A percentile compares a stretch with the other conserved stretches of the same genome.
These are phyloP conservation scores for Cyamopsis tetragonoloba DNA, from an alignment of 306 rosid species.

Conservation along the genomic window DNA sequence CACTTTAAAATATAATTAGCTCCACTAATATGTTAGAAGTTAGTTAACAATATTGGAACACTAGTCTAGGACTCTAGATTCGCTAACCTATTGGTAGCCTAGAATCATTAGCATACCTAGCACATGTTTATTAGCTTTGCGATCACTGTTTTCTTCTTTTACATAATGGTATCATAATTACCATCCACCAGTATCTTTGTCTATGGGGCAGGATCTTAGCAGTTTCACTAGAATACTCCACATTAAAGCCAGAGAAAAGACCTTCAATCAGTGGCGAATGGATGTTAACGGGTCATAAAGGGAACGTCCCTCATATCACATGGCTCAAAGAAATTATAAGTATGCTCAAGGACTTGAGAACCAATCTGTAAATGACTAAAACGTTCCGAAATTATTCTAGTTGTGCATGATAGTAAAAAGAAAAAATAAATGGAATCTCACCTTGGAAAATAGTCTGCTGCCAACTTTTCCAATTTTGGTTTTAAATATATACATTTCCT, in stretches of 20 bases:
- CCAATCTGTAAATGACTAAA: not conserved
- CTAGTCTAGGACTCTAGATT: not conserved
- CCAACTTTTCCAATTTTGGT: constrained; percentile 82
- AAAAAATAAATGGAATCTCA: constrained; percentile 22
- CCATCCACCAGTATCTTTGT: not conserved
- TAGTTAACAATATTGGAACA: not conserved
- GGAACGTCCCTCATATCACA: not conserved
- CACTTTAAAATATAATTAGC: not conserved
- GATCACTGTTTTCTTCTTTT: not conserved
- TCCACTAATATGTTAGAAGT: not conserved
- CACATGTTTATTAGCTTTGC: not conserved
- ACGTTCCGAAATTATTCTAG: not conserved
- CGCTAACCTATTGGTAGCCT: not conserved
- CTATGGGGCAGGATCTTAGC: no score
- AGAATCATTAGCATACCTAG: not conserved
- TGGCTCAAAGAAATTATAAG: not conserved
- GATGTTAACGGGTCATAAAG: not conserved
- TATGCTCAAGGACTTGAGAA: not conserved
- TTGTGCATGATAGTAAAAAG: not conserved
- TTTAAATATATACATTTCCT: constrained; percentile 83
- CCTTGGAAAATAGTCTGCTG: constrained; percentile 72
- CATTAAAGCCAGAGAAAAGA: not conserved
- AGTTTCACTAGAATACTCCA: not conserved
- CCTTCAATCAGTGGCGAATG: not conserved
- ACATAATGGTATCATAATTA: not conserved